phyloP scores from a whole-genome alignment of 345 rosid species.

The Tarenaya hassleriana region DNA sequence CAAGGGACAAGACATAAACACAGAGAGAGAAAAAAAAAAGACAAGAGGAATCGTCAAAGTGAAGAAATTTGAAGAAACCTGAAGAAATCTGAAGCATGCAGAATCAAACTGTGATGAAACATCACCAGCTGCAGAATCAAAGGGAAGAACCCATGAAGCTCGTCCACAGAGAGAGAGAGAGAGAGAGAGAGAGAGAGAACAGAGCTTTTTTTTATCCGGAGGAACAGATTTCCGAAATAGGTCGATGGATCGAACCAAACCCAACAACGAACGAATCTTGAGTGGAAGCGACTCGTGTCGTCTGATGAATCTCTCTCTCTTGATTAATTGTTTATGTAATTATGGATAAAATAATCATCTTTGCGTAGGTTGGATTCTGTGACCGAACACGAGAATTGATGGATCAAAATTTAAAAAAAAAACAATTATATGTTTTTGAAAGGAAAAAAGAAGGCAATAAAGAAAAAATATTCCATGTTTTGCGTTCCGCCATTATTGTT shows the following conservation, averaged over 20 bases:
- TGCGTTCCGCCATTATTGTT: conserved; percentile 20
- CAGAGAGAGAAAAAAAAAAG: neutral
- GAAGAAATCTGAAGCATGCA: conserved; percentile 20
- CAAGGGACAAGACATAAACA: neutral
- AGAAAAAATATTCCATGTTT: conserved; percentile 19
- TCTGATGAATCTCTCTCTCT: conserved; percentile 6
- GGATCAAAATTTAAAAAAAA: neutral
- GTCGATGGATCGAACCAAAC: conserved; percentile 26
- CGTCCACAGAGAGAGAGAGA: neutral
- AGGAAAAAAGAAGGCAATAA: neutral
- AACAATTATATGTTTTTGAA: neutral
- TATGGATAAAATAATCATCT: conserved; percentile 3
- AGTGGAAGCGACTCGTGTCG: conserved; percentile 26
- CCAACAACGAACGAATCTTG: conserved; percentile 19
- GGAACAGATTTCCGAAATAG: conserved; percentile 10
- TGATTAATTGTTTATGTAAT: conserved; percentile 1
- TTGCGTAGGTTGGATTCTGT: conserved; percentile 17
- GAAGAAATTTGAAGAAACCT: conserved; percentile 6
- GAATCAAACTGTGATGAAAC: conserved; percentile 19
- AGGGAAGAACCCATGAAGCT: neutral
- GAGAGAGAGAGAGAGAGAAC: neutral
- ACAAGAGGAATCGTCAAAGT: conserved; percentile 4
- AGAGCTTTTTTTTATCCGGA: conserved; percentile 3
- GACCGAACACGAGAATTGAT: conserved; percentile 17
- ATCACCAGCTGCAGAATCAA: conserved; percentile 14